These are phyloP conservation scores for Colletotrichum shisoi DNA, from an alignment of 2,329 filamentous ascomycete species.

Conservation along the genomic window DNA sequence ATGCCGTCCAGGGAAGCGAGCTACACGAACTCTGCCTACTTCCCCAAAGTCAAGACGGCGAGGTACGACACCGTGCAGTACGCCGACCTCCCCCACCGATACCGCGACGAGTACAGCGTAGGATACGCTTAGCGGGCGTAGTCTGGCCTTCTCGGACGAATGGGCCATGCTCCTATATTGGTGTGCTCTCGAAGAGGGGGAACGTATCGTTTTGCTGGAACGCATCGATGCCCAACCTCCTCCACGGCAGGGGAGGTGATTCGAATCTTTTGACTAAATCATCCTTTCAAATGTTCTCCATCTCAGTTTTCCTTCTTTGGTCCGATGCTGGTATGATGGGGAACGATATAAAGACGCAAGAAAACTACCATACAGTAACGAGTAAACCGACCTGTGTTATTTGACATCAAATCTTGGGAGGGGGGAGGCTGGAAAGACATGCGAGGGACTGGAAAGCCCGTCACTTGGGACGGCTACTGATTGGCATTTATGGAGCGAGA, in stretches of 20 bases:
- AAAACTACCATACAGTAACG: slow-evolving; percentile 37
- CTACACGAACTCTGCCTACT: slow-evolving; percentile 44
- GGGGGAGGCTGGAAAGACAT: slow-evolving; percentile 24
- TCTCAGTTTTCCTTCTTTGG: slow-evolving; percentile 31
- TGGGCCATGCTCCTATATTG: background rate
- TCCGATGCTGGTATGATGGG: slow-evolving; percentile 34
- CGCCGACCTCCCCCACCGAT: slow-evolving; percentile 43
- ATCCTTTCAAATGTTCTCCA: slow-evolving; percentile 14
- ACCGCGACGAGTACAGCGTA: slow-evolving; percentile 41
- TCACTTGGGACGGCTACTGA: slow-evolving; percentile 26
- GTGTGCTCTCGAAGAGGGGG: slow-evolving; percentile 14
- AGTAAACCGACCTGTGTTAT: slow-evolving; percentile 38
- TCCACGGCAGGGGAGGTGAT: slow-evolving; percentile 3
- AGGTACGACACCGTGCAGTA: slow-evolving; percentile 48
- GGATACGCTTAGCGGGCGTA: background rate
- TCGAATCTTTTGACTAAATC: background rate
- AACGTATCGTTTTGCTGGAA: slow-evolving; percentile 27
- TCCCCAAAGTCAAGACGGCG: slow-evolving; percentile 49
- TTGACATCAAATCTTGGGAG: slow-evolving; percentile 35
- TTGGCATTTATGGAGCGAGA: slow-evolving; percentile 39
- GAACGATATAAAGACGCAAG: slow-evolving; percentile 31
- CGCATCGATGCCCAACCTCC: slow-evolving; percentile 17
- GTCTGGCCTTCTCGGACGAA: background rate
- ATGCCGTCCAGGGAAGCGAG: slow-evolving; percentile 46
- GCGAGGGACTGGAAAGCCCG: slow-evolving; percentile 21